Evolutionary conservation across 441 rosid genomes (phyloP), one percentile per base, ranked within the genome.

Genomic region (Gossypium gossypioides): DNA sequence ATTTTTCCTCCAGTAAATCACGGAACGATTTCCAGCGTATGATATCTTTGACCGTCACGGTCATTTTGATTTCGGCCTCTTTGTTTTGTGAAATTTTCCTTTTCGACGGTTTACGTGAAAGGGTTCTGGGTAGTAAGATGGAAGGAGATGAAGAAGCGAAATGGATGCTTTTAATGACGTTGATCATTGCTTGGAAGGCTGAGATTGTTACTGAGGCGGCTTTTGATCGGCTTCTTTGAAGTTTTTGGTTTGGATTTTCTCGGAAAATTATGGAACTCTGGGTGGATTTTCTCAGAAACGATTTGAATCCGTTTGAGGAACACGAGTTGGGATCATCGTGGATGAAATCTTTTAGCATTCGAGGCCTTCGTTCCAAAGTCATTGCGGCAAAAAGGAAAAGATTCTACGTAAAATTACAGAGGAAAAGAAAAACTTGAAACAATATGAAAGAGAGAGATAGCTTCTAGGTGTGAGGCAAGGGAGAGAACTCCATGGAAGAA

Each of bases 281-380:
- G 66, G 66, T 44, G 64, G 73, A 50, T 8, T 64, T 56, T 69
- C 84, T 68, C 0, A 87, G 85, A 69, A 84, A 63, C 0, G 87
- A 81, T 34, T 54, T 77, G 86, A 82, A 83, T 46, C 84, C 88
- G 18, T 57, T 78, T 5, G 87, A 84, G 46, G 85, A 85, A 54
- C 75, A 79, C 0, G 90, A 81, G 52, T 60, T 72, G 3, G 82
- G 68, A 69, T 91, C 94, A 52, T 86, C 91, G 1, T 32, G 12
- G 72, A 91, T 93, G 62, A 89, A 89, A 70, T 91, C 98, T 81
- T 91, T 93, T 51, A 93, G 93, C 96, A 82, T 81, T 65, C 76
- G 79, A 12, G 87, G 88, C 54, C 85, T 83, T 16, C 71, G 72
- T 79, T 80, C 86, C 48, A 68, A 52, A 15, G 66, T 69, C 80